Base-by-base conservation (phyloP, 2,329 filamentous ascomycete genomes). In the Colletotrichum plurivorum region DNA sequence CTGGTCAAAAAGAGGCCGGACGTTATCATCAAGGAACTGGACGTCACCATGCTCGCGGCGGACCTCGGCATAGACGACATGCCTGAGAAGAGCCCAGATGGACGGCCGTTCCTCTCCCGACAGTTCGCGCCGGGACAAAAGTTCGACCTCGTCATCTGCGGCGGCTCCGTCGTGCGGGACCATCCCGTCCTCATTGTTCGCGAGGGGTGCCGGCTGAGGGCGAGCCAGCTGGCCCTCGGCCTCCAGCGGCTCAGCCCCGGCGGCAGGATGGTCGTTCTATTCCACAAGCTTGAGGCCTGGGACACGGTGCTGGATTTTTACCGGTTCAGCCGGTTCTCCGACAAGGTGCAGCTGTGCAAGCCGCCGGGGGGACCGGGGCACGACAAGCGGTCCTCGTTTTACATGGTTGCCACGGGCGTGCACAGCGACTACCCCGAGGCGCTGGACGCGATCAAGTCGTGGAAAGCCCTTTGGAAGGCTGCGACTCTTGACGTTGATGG, bases 1-100 rank as follows among this genome's bases (percentile, higher is more conserved):
- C 20, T 22, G 20, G 20, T 22, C 20, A 22, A 22, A 22, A 22
- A 22, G 20, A 22, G 20, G 20, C 20, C 20, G 3, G 36, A 64
- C 6, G 57, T 79, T n/a, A 49, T 67, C 1, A 56, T 76, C 16
- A 58, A 67, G 0, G 77, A 76, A 51, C 66, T 83, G 2, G 87
- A 89, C 72, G 76, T 88, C 60, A 89, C 84, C 1, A 85, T 88
- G 81, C 78, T 89, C 0, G 83, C 82, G 4, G 77, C 72, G 0
- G 85, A 87, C 46, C 83, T 84, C 77, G 81, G 80, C 10, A 41
- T 54, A 0, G n/a, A 15, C 10, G 66, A 75, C 3, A 75, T 22
- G 20, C 20, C 20, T 22, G 20, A 22, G 20, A 3, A 22, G 20
- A 22, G 20, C 20, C 20, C 20, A 22, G 20, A 22, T 22, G 20